Conservation (phyloP, 495 filamentous ascomycete species). For the Xylaria palmicola region DNA sequence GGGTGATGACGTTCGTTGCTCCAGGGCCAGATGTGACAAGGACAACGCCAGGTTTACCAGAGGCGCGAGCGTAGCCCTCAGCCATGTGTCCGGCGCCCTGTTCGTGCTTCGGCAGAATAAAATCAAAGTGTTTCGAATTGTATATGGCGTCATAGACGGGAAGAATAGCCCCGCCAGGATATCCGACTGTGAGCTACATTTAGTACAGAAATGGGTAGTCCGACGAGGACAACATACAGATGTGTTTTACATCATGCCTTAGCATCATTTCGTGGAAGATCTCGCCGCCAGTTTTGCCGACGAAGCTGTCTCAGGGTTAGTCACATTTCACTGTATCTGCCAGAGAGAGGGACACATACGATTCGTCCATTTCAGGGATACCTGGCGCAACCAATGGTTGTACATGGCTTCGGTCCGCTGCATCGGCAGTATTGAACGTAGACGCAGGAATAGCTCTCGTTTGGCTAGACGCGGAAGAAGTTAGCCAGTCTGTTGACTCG, state of each 20-base stretch:
- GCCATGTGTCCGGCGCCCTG: conserved; percentile 84
- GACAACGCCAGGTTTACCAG: conserved; percentile 73
- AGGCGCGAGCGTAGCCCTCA: conserved; percentile 73
- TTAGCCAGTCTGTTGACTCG: conserved; percentile 12
- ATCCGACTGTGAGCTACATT: conserved; percentile 55
- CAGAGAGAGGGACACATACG: conserved; percentile 45
- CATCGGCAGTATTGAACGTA: conserved; percentile 61
- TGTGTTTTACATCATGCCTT: conserved; percentile 83
- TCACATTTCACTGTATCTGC: conserved; percentile 11
- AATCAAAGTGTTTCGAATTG: conserved; percentile 77
- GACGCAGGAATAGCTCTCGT: conserved; percentile 60
- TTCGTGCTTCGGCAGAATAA: conserved; percentile 75
- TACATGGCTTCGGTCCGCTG: conserved; percentile 52
- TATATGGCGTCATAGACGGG: conserved; percentile 82
- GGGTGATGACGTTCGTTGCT: conserved; percentile 76
- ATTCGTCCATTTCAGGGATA: conserved; percentile 71
- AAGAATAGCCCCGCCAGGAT: conserved; percentile 78
- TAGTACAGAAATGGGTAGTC: conserved; percentile 1
- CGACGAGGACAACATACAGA: conserved; percentile 61
- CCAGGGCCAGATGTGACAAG: conserved; percentile 78
- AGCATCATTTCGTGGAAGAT: conserved; percentile 99
- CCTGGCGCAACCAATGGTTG: conserved; percentile 66
- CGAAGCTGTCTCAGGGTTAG: conserved; percentile 63
- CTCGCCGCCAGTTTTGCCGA: conserved; percentile 91
- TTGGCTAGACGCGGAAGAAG: conserved; percentile 31